phyloP scores from a whole-genome alignment of 441 rosid genomes.

The Theobroma grandiflorum region DNA sequence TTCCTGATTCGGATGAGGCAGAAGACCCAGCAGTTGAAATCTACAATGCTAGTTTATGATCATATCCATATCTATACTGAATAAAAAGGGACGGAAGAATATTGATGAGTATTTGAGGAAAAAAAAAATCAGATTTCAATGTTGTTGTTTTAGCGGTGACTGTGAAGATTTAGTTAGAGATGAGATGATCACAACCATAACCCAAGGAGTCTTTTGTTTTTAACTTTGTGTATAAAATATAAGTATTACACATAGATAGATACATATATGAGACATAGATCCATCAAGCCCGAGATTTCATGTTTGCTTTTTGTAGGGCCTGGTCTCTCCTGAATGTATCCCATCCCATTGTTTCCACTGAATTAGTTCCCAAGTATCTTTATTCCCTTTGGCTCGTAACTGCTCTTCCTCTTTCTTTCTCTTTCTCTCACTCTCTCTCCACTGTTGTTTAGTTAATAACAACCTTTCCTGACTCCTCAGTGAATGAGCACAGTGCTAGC shows the following conservation, averaged over 20 bases:
- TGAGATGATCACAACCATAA: neutral
- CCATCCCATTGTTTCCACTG: conserved; percentile 21
- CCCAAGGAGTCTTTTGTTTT: conserved; percentile 14
- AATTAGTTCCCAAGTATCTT: conserved; percentile 23
- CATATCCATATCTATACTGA: conserved; percentile 14
- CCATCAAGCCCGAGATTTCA: conserved; percentile 25
- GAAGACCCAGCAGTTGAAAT: neutral
- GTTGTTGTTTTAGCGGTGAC: conserved; percentile 6
- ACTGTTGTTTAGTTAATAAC: conserved; percentile 23
- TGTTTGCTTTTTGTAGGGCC: conserved; percentile 36
- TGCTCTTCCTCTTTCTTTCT: neutral
- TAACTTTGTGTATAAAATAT: conserved; percentile 30
- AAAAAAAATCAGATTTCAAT: neutral
- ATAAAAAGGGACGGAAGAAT: conserved; percentile 13
- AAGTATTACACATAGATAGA: conserved; percentile 9
- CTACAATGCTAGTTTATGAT: conserved; percentile 11
- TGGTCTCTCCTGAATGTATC: conserved; percentile 21
- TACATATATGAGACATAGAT: conserved; percentile 19
- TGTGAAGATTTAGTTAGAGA: conserved; percentile 1
- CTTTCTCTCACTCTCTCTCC: conserved; percentile 5
- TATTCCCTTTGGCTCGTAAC: conserved; percentile 30
- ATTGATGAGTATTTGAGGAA: neutral
- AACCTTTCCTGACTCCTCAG: conserved; percentile 35
- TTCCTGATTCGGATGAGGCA: conserved; percentile 9
- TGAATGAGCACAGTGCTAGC: conserved; percentile 27